Conservation (phyloP, 805 yeast genomes). For the Yamadazyma kitorensis region DNA sequence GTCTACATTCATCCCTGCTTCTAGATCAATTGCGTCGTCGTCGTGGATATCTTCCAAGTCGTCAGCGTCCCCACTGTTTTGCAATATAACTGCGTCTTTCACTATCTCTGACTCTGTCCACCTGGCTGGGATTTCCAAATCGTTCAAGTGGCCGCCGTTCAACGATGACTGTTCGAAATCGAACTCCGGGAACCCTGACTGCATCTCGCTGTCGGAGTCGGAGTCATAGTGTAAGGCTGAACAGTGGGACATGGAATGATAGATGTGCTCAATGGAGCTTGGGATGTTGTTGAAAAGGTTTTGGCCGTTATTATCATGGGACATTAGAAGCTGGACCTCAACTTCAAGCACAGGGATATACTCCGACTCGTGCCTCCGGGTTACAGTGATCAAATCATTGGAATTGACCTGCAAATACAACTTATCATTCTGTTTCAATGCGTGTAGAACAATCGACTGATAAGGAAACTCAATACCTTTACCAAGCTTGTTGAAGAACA, state of each 20-base stretch:
- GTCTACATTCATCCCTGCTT: conserved; percentile 42
- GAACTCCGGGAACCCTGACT: conserved; percentile 2
- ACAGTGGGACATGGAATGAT: conserved; percentile 35
- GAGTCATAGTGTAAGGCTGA: conserved; percentile 37
- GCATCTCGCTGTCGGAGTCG: conserved; percentile 19
- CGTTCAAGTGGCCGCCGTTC: conserved; percentile 8
- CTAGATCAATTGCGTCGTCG: conserved; percentile 13
- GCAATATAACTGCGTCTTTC: conserved; percentile 4
- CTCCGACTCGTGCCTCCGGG: no score
- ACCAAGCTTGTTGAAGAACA: conserved; percentile 23
- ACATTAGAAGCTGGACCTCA: no score
- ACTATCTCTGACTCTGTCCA: conserved; percentile 16
- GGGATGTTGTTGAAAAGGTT: conserved; percentile 8
- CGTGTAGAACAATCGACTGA: conserved; percentile 31
- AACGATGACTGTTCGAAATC: conserved; percentile 13
- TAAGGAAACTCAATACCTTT: conserved; percentile 36
- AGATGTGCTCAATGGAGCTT: conserved; percentile 12
- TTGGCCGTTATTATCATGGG: no score
- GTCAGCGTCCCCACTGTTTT: conserved; percentile 31
- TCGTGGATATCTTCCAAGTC: conserved; percentile 15
- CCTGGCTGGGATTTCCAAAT: conserved; percentile 21
- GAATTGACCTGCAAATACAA: conserved; percentile 33
- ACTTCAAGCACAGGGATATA: no score
- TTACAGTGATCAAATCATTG: conserved; percentile 17
- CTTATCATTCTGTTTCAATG: conserved; percentile 19